phyloP scores from a whole-genome alignment of 2,329 filamentous ascomycete genomes.

The Ilyonectria robusta region DNA sequence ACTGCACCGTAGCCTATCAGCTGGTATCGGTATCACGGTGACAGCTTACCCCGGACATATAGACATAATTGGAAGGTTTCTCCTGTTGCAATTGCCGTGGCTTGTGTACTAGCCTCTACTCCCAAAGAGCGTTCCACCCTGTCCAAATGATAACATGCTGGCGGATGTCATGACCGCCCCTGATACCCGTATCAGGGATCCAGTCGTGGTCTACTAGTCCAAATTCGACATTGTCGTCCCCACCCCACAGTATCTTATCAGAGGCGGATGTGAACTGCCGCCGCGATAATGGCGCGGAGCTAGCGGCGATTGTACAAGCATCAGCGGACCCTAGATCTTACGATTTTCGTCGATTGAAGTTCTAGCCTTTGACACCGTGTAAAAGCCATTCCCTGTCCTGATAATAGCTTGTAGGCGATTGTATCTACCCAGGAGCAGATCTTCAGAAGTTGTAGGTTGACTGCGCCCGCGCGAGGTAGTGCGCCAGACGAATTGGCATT shows the following conservation, averaged over 20 bases:
- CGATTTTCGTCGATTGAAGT: no score
- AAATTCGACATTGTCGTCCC: not conserved
- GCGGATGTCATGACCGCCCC: not conserved
- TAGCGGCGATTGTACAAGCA: not conserved
- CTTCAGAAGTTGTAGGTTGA: no score
- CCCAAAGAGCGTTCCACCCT: not conserved
- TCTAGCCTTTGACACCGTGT: no score
- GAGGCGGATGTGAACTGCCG: not conserved
- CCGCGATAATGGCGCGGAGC: not conserved
- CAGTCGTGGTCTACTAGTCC: not conserved
- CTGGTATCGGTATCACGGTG: not conserved
- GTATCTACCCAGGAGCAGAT: no score
- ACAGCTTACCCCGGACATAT: not conserved
- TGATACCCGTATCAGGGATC: not conserved
- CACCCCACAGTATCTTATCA: not conserved
- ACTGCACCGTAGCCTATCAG: not conserved
- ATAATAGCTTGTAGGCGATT: no score
- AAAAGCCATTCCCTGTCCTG: no score
- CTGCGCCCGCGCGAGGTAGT: no score
- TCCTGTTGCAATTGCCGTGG: not conserved
- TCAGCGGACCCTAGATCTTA: no score
- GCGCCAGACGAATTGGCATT: no score
- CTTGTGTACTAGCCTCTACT: not conserved
- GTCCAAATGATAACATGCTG: not conserved
- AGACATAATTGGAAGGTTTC: not conserved